Evolutionary conservation across 441 rosid genomes (phyloP).

Genomic region (Euphorbia celastroides): DNA sequence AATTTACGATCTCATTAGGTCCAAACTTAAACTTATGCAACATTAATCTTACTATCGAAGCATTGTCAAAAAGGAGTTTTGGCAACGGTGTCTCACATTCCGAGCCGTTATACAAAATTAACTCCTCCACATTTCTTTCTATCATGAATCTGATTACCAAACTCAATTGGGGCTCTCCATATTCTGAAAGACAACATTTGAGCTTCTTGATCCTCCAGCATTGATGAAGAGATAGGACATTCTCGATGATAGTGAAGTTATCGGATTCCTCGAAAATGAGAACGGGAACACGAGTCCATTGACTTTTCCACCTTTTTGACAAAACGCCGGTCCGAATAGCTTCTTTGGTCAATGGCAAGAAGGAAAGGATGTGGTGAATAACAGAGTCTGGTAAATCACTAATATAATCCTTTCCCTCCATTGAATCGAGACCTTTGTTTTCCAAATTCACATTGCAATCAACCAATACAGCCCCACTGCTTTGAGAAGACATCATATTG

Average conservation of each 20-base stretch:
- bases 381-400: conserved; percentile 19
- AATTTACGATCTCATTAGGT: no score
- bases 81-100: no score
- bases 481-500: neutral
- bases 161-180: neutral
- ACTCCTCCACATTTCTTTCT: conserved; percentile 1
- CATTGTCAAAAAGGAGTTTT: no score
- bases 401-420: conserved; percentile 12
- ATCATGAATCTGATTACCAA: conserved; percentile 12
- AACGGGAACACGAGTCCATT: conserved; percentile 15
- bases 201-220: conserved; percentile 7
- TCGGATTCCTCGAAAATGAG: no score
- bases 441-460: neutral
- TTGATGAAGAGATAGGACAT: neutral
- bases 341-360: conserved; percentile 12
- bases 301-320: conserved; percentile 11
- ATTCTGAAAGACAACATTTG: neutral
- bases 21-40: no score
- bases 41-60: no score
- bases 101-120: no score
- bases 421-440: neutral
- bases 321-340: conserved; percentile 17
- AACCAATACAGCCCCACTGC: neutral
- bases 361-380: conserved; percentile 19
- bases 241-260: neutral